Percentiles rank a stretch among this genome's conserved stretches.
phyloP scores from a whole-genome alignment of 495 filamentous ascomycete genomes.

The Chaetomium fimeti region DNA sequence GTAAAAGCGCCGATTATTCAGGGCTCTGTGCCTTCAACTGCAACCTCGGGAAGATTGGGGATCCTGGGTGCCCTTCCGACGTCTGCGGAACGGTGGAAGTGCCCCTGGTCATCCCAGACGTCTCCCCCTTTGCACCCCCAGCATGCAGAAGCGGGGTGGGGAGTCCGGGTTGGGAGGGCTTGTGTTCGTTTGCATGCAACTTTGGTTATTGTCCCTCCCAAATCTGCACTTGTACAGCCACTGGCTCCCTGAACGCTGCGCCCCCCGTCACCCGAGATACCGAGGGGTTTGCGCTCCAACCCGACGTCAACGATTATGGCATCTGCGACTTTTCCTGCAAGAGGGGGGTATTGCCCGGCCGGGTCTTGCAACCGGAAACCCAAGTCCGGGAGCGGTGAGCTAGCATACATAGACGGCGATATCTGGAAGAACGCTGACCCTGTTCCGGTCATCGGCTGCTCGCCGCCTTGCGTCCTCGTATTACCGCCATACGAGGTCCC shows the following conservation, averaged over 20 bases:
- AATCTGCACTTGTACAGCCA: not conserved
- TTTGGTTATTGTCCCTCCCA: not conserved
- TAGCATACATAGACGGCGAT: no score
- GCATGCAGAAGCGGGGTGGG: not conserved
- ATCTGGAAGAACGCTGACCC: no score
- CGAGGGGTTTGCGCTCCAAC: not conserved
- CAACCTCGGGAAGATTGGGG: not conserved
- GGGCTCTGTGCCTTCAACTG: not conserved
- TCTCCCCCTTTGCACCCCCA: no score
- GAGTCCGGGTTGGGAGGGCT: not conserved
- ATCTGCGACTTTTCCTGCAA: not conserved
- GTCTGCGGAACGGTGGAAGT: not conserved
- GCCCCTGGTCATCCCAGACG: not conserved
- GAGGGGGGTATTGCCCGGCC: not conserved
- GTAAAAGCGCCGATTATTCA: not conserved
- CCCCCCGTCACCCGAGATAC: not conserved
- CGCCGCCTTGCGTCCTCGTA: no score
- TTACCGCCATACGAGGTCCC: no score
- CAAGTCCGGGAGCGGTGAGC: no score
- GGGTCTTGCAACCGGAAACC: no score
- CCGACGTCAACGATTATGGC: not conserved
- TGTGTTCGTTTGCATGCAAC: conserved; percentile 6
- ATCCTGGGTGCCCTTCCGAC: not conserved
- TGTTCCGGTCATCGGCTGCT: no score
- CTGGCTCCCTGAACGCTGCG: not conserved